Evolutionary conservation across 768 basidiomycete species (phyloP), one percentile per base, ranked within the genome.

Genomic region (Piloderma croceum): DNA sequence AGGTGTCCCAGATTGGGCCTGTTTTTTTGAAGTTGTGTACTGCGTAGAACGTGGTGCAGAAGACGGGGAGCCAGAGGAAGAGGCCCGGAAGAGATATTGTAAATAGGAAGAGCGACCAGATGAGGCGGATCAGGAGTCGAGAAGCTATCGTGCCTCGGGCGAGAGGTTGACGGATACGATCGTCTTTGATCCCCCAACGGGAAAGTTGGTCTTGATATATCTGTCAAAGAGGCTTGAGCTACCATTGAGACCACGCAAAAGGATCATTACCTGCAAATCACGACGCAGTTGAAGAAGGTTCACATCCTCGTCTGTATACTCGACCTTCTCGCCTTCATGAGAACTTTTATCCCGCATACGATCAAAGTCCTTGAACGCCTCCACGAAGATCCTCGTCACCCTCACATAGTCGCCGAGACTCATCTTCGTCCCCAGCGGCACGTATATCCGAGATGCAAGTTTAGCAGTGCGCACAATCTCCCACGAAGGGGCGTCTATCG

Each of bases 401-500:
- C 89, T 76, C 20, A 92, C 83, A 55, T 88, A 78, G 57, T 93
- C 85, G 9, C 91, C 90, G 12, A 93, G 68, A 40, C 72, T 77
- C 84, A 93, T 89, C 10, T 63, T 68, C 11, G 90, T 92, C 31
- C 90, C 90, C n/a, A 92, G 65, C 3, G 90, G 90, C 5, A 79
- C 87, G 51, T 93, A 93, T 34, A 93, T 79, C 20, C 85, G 65
- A 13, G 85, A 71, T 3, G 88, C 85, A 33, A 85, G 70, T 57
- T 89, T 88, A 18, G 83, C 81, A 17, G 73, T 75, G 33, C 88
- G 76, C 29, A 90, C 69, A 24, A 83, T 65, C 47, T 79, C 73
- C 88, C 90, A 93, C 5, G 83, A 83, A 19, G 90, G 91, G 3
- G 90, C 83, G 47, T 90, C 84, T 36, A 90, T 70, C 2, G 86